Evolutionary conservation across 2,329 filamentous ascomycete genomes (phyloP).

Genomic region (Endoconidiophora laricicola): DNA sequence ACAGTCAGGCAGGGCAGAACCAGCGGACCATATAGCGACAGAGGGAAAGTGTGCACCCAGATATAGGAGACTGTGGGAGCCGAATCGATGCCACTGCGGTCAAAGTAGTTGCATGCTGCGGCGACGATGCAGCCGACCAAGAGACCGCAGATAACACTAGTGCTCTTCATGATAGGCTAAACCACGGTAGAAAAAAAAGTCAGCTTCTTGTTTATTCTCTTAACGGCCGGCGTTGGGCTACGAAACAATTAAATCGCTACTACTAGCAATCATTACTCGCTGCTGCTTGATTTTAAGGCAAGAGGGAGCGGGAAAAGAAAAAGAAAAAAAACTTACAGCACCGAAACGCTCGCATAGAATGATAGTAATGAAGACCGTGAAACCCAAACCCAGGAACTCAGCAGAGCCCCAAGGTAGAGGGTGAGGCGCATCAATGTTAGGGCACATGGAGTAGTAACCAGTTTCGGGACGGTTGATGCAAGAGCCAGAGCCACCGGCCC

Average conservation of each 20-base stretch:
- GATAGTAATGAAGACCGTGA: constrained; percentile 65
- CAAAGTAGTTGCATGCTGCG: constrained; percentile 63
- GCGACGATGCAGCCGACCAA: constrained; percentile 64
- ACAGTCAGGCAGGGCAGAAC: constrained; percentile 55
- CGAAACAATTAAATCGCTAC: too few relatives aligned
- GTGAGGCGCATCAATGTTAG: constrained; percentile 49
- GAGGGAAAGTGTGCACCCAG: constrained; percentile 63
- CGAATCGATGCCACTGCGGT: constrained; percentile 49
- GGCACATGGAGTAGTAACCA: constrained; percentile 47
- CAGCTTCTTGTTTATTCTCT: background rate
- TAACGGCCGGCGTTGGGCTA: background rate
- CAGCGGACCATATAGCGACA: constrained; percentile 54
- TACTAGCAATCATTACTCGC: too few relatives aligned
- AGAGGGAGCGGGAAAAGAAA: background rate
- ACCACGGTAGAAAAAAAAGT: background rate
- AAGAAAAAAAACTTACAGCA: constrained; percentile 21
- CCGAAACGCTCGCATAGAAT: constrained; percentile 69
- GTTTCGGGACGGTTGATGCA: constrained; percentile 32
- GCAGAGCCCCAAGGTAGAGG: constrained; percentile 62
- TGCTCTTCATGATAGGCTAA: constrained; percentile 67
- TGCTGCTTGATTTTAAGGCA: too few relatives aligned
- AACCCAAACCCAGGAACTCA: constrained; percentile 63
- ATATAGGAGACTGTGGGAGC: constrained; percentile 60
- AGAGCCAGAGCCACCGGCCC: constrained; percentile 56
- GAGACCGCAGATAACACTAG: constrained; percentile 57